These are phyloP conservation scores for Ciborinia camelliae DNA, from an alignment of 2,329 filamentous ascomycete genomes.

Conservation along the genomic window DNA sequence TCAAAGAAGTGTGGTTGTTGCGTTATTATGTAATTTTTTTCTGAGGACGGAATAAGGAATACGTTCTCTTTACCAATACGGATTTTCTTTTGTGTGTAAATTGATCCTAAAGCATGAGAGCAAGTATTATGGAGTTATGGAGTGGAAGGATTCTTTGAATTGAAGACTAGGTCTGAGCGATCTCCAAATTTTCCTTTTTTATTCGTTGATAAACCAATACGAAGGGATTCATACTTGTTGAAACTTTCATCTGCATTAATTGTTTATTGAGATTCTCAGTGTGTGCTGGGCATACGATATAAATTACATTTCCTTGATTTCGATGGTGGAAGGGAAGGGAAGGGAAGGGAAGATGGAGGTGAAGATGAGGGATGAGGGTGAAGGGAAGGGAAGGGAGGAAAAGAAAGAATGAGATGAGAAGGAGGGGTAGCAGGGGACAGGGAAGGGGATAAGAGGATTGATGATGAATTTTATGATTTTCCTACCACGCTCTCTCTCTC, in stretches of 20 bases:
- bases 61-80: constrained; percentile 6
- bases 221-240: constrained; percentile 12
- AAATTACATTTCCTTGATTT: constrained; percentile 6
- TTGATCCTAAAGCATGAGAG: constrained; percentile 6
- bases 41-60: background rate
- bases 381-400: background rate
- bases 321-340: background rate
- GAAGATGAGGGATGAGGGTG: background rate
- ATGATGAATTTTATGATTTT: constrained; percentile 18
- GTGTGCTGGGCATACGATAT: constrained; percentile 5
- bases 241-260: constrained; percentile 10
- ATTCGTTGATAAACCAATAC: constrained; percentile 6
- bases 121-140: constrained; percentile 13
- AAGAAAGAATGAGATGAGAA: background rate
- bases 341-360: too few relatives aligned
- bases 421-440: background rate
- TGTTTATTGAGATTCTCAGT: constrained; percentile 1
- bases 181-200: background rate
- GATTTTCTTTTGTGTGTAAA: constrained; percentile 10
- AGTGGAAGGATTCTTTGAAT: constrained; percentile 1
- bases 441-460: background rate
- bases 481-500: background rate
- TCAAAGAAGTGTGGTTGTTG: constrained; percentile 51
- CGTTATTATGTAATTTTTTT: constrained; percentile 45
- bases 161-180: constrained; percentile 15